Evolutionary conservation across 129 eudicot species (phyloP).

Genomic region (Cynara cardunculus): DNA sequence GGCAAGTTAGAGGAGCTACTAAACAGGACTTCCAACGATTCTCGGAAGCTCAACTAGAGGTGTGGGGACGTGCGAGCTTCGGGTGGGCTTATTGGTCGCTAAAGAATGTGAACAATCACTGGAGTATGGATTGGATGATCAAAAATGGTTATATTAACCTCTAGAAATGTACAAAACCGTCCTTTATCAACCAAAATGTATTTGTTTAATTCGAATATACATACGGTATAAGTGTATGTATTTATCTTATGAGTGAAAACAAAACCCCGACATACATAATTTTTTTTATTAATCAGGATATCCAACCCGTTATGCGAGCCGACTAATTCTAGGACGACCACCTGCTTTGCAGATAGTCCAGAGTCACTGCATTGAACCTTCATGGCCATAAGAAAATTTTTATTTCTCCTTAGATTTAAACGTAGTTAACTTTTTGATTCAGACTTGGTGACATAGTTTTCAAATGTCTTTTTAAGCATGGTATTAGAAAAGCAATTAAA

Average conservation of each 20-base stretch:
- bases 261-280: not conserved
- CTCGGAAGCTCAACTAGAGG: constrained; percentile 50
- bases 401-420: no score
- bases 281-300: no score
- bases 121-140: constrained; percentile 70
- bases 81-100: constrained; percentile 81
- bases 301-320: no score
- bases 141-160: constrained; percentile 45
- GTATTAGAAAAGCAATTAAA: not conserved
- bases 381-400: no score
- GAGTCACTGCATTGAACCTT: no score
- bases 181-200: not conserved
- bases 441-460: not conserved
- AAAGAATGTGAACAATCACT: constrained; percentile 41
- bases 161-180: not conserved
- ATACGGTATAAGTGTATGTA: not conserved
- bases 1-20: constrained; percentile 34
- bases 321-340: no score
- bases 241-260: not conserved
- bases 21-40: constrained; percentile 37
- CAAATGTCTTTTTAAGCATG: not conserved
- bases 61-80: constrained; percentile 48
- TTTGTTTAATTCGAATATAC: not conserved
- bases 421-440: no score
- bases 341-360: no score